Evolutionary conservation across 106 monocot genomes (phyloP).

Genomic region (Agapanthus africanus): DNA sequence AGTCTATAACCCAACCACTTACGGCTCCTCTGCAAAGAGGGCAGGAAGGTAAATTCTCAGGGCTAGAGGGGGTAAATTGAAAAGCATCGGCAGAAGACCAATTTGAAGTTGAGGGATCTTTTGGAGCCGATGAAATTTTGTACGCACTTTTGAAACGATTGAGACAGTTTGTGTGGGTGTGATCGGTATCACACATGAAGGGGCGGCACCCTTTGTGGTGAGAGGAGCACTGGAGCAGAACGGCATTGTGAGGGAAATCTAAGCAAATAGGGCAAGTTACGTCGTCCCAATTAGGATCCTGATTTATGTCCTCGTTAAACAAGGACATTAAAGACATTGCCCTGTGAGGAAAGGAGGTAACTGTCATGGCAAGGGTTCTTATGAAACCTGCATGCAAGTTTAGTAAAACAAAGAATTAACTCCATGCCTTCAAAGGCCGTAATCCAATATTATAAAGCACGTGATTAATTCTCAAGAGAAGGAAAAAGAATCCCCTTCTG

Average conservation of each 20-base stretch:
- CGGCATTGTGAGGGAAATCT: slow-evolving; percentile 70
- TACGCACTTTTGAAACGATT: slow-evolving; percentile 55
- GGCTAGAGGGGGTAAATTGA: slow-evolving; percentile 24
- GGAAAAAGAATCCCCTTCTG: too few relatives aligned
- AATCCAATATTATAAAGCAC: too few relatives aligned
- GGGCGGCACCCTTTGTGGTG: slow-evolving; percentile 61
- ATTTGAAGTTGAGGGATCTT: slow-evolving; percentile 15
- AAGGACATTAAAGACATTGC: slow-evolving; percentile 16
- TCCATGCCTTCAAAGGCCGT: too few relatives aligned
- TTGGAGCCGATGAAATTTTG: slow-evolving; percentile 21
- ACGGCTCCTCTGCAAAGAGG: slow-evolving; percentile 66
- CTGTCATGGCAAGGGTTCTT: slow-evolving; percentile 12
- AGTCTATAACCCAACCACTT: slow-evolving; percentile 47
- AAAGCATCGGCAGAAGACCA: slow-evolving; percentile 20
- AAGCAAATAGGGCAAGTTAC: slow-evolving; percentile 64
- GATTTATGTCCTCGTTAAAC: slow-evolving; percentile 19
- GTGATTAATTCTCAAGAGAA: too few relatives aligned
- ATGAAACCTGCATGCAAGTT: too few relatives aligned
- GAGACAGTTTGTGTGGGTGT: slow-evolving; percentile 63
- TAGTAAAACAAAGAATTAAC: too few relatives aligned
- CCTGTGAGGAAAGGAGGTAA: slow-evolving; percentile 10
- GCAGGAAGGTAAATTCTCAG: slow-evolving; percentile 29
- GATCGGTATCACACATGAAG: slow-evolving; percentile 69
- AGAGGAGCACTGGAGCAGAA: slow-evolving; percentile 52
- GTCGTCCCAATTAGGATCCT: slow-evolving; percentile 42